A percentile compares a stretch with the other conserved stretches of the same genome.
These are phyloP conservation scores for Chaetomiaceae sp. DNA, from an alignment of 2,329 filamentous ascomycete genomes.

Conservation along the genomic window DNA sequence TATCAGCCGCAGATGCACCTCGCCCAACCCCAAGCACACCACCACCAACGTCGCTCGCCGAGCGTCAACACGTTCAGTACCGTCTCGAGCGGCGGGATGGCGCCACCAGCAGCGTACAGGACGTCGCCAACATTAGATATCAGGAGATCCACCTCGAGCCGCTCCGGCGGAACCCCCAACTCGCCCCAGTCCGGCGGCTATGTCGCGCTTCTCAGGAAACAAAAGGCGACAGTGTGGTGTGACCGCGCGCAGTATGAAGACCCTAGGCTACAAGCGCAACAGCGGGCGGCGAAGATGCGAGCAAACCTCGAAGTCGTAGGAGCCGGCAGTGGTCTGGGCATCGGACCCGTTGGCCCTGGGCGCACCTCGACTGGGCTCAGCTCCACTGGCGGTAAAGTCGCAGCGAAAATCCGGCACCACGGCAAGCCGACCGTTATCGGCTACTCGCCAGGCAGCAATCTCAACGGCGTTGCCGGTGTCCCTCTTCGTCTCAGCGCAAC, in stretches of 20 bases:
- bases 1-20: conserved; percentile 32
- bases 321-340: conserved; percentile 42
- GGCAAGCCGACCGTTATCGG: conserved; percentile 74
- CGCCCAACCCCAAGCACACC: conserved; percentile 33
- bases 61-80: conserved; percentile 67
- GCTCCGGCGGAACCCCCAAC: conserved; percentile 50
- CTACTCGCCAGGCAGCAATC: conserved; percentile 73
- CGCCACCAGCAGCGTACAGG: conserved; percentile 53
- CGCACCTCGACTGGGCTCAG: conserved; percentile 61
- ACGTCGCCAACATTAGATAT: conserved; percentile 54
- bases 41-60: conserved; percentile 54
- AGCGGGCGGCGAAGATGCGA: conserved; percentile 80
- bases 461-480: conserved; percentile 71
- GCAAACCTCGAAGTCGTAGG: conserved; percentile 80
- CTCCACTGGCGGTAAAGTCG: conserved; percentile 57
- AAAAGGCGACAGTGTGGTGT: conserved; percentile 98
- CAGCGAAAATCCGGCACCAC: conserved; percentile 84
- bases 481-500: conserved; percentile 91
- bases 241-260: conserved; percentile 92
- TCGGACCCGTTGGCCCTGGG: conserved; percentile 31
- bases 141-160: conserved; percentile 75
- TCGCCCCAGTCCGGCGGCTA: conserved; percentile 66
- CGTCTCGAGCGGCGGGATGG: conserved; percentile 50
- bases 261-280: conserved; percentile 73
- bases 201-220: conserved; percentile 90